Conservation (phyloP, 345 rosid genomes). For the Rhodamnia rubescens region DNA sequence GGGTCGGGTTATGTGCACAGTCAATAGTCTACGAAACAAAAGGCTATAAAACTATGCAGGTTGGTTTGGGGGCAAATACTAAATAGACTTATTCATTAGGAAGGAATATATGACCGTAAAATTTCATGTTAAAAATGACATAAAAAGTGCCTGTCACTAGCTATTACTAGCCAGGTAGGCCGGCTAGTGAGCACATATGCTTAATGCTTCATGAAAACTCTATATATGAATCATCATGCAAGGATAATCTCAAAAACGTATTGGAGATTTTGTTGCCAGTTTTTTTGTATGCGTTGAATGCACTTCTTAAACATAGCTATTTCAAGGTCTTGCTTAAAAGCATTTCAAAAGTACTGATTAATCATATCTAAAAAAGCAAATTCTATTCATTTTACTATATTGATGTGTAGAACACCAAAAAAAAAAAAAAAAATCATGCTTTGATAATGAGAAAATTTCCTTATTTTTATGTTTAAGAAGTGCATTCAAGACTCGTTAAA, state of each 20-base stretch:
- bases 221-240: background rate
- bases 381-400: background rate
- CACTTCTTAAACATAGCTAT: too few species aligned
- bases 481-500: background rate
- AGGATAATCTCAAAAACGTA: background rate
- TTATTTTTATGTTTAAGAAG: background rate
- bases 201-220: background rate
- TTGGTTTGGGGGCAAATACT: background rate
- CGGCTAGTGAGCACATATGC: background rate
- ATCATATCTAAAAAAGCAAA: background rate
- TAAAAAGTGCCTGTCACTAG: background rate
- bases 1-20: background rate
- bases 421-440: background rate
- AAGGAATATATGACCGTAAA: background rate
- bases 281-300: background rate
- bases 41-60: background rate
- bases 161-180: background rate
- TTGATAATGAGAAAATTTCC: background rate
- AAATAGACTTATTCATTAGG: background rate
- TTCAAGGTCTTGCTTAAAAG: background rate
- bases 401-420: background rate
- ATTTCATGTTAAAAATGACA: background rate
- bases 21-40: background rate
- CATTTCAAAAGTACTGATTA: background rate
- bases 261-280: background rate